Percentiles rank a stretch among this genome's conserved stretches.
phyloP scores from a whole-genome alignment of 2,329 filamentous ascomycete species.

The Exophiala lecanii-corni region DNA sequence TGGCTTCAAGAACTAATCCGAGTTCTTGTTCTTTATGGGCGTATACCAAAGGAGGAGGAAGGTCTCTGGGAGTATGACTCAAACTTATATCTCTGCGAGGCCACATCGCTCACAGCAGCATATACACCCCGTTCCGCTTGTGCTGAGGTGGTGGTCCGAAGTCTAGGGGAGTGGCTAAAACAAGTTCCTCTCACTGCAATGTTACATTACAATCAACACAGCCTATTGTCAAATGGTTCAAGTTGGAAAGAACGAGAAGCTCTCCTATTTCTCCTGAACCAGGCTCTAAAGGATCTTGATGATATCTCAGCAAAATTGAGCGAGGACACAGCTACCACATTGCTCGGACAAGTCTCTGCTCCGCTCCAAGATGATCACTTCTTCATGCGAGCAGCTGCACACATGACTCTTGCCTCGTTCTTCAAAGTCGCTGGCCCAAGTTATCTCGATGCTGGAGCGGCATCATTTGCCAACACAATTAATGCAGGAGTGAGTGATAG shows the following conservation, averaged over 20 bases:
- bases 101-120: conserved; percentile 90
- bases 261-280: conserved; percentile 77
- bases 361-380: conserved; percentile 66
- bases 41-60: conserved; percentile 89
- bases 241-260: conserved; percentile 71
- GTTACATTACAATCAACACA: conserved; percentile 61
- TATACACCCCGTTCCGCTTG: conserved; percentile 93
- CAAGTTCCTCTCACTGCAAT: conserved; percentile 72
- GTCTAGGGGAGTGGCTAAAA: conserved; percentile 78
- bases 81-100: conserved; percentile 90
- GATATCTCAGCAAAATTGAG: conserved; percentile 71
- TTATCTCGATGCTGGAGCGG: conserved; percentile 40
- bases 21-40: conserved; percentile 76
- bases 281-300: conserved; percentile 75
- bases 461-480: conserved; percentile 57
- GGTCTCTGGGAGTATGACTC: conserved; percentile 95
- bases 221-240: conserved; percentile 11
- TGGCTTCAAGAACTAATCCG: conserved; percentile 89
- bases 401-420: conserved; percentile 76
- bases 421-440: conserved; percentile 61
- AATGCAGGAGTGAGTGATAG: conserved; percentile 69
- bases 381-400: conserved; percentile 80
- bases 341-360: conserved; percentile 74
- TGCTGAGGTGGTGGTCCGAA: conserved; percentile 84
- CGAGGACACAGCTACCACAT: conserved; percentile 64